These are phyloP conservation scores for Pseudopyricularia cyperi DNA, from an alignment of 2,329 filamentous ascomycete species.

Conservation along the genomic window DNA sequence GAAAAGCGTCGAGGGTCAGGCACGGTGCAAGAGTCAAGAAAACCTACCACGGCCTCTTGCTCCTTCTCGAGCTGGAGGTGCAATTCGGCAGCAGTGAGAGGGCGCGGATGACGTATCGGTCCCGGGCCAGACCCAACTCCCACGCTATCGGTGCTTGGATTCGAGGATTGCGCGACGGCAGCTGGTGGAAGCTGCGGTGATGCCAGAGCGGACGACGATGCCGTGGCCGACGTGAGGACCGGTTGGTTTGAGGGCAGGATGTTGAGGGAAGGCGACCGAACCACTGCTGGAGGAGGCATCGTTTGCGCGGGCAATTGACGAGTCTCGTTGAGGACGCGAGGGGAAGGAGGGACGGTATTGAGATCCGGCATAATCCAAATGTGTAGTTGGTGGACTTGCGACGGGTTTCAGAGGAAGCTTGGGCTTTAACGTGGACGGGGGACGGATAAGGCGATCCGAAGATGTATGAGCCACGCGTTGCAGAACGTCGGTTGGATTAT, in stretches of 20 bases:
- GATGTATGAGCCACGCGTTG: too few relatives aligned
- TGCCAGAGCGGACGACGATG: constrained; percentile 17
- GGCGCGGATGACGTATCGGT: constrained; percentile 74
- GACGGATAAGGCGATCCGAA: too few relatives aligned
- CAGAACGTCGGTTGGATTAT: too few relatives aligned
- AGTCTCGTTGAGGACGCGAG: constrained; percentile 27
- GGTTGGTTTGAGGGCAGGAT: constrained; percentile 42
- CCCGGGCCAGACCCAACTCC: constrained; percentile 47
- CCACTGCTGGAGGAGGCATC: constrained; percentile 25
- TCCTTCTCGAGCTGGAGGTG: constrained; percentile 88
- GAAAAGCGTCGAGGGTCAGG: not conserved
- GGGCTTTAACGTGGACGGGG: not conserved
- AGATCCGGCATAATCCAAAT: constrained; percentile 35
- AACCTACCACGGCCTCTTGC: constrained; percentile 75
- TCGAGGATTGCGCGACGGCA: constrained; percentile 3
- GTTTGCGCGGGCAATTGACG: constrained; percentile 25
- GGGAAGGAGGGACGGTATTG: constrained; percentile 40
- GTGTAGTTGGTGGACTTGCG: not conserved
- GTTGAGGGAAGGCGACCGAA: constrained; percentile 32
- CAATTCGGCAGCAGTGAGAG: constrained; percentile 77
- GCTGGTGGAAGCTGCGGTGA: constrained; percentile 17
- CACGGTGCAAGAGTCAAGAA: too few relatives aligned
- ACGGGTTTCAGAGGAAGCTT: not conserved
- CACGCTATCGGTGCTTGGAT: constrained; percentile 20
- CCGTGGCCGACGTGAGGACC: constrained; percentile 4